These are phyloP conservation scores for Pseudogymnoascus sp. DNA, from an alignment of 2,329 filamentous ascomycete species.

Conservation along the genomic window DNA sequence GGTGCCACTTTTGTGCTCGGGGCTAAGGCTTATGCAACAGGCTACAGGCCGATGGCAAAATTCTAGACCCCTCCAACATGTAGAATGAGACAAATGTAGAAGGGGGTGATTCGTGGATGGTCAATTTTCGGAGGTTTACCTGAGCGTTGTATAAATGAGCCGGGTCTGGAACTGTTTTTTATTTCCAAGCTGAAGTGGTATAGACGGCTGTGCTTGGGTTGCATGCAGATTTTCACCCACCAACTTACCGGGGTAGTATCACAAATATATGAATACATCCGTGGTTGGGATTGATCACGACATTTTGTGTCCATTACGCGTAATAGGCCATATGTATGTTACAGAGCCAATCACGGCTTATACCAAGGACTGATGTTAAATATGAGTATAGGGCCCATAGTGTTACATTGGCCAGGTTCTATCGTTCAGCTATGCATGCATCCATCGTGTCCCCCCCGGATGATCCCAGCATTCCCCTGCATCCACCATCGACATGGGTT, in stretches of 20 bases:
- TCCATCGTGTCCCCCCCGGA: neutral
- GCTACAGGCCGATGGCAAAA: neutral
- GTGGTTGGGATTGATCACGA: neutral
- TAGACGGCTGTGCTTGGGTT: neutral
- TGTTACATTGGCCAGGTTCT: neutral
- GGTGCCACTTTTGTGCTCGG: conserved; percentile 2
- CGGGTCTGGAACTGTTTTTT: neutral
- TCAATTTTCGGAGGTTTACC: neutral
- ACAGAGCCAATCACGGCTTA: neutral
- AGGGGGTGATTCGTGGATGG: neutral
- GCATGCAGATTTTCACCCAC: neutral
- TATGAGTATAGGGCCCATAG: neutral
- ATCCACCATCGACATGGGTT: neutral
- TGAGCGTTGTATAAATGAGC: neutral
- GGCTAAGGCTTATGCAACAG: neutral
- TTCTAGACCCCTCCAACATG: neutral
- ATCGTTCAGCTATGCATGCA: neutral
- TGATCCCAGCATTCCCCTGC: neutral
- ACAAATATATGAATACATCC: neutral
- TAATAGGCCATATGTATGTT: neutral
- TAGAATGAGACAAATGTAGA: neutral
- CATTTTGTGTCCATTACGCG: neutral
- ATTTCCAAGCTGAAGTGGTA: neutral
- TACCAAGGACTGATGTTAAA: neutral
- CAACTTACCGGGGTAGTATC: neutral